These are phyloP conservation scores for Mollisiaceae sp. DNA, from an alignment of 2,329 filamentous ascomycete genomes.

Conservation along the genomic window DNA sequence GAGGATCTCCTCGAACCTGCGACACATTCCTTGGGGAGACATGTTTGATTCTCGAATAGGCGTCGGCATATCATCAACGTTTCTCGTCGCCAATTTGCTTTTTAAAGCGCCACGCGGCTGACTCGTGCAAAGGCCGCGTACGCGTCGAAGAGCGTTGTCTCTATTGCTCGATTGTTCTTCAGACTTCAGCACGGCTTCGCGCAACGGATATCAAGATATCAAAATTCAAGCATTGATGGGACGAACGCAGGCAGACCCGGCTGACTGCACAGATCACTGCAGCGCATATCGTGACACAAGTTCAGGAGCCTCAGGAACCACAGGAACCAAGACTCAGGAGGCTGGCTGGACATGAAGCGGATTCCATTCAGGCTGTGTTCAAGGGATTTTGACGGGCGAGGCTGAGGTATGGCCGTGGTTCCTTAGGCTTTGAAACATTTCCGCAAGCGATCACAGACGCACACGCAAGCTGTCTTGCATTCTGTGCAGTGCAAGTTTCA, in stretches of 20 bases:
- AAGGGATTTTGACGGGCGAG: constrained; percentile 5
- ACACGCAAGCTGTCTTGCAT: constrained; percentile 11
- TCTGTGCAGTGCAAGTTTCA: constrained; percentile 13
- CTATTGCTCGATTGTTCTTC: not conserved
- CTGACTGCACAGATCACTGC: not conserved
- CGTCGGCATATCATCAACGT: constrained; percentile 13
- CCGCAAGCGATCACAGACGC: not conserved
- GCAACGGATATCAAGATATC: not conserved
- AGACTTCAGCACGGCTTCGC: constrained; percentile 6
- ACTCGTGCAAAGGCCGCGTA: constrained; percentile 13
- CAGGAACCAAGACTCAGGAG: not conserved
- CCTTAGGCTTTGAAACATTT: constrained; percentile 14
- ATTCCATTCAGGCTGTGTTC: constrained; percentile 15
- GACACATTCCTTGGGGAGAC: not conserved
- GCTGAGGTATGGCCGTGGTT: constrained; percentile 11
- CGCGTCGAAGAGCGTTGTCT: not conserved
- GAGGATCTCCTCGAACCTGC: constrained; percentile 6
- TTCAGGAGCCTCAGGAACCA: not conserved
- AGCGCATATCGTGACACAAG: constrained; percentile 2
- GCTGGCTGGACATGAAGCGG: constrained; percentile 13
- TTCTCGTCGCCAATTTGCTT: not conserved
- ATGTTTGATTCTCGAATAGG: constrained; percentile 15
- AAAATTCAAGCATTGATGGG: not conserved
- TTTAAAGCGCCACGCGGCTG: not conserved
- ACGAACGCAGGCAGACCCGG: not conserved